A percentile compares a stretch with the other conserved stretches of the same genome.
Conservation (phyloP, 768 basidiomycete genomes). For the Calocybe cyanea region DNA sequence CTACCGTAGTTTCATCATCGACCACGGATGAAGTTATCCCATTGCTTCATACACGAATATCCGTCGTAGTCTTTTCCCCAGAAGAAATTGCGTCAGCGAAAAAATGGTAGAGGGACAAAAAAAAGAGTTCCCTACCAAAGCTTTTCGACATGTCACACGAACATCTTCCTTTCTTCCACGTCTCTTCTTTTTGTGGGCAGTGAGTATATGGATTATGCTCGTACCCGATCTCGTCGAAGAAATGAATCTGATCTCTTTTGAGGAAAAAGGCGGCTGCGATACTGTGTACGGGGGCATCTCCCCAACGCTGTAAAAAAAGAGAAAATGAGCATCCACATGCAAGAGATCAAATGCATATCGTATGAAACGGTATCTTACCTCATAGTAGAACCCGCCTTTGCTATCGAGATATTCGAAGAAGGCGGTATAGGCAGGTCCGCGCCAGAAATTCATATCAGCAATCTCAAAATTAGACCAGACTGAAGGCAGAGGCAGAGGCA, state of each 20-base stretch:
- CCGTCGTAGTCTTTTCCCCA: conserved; percentile 41
- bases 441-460: conserved; percentile 64
- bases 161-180: conserved; percentile 55
- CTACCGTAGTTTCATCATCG: not conserved
- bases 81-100: not conserved
- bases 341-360: no score
- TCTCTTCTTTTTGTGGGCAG: conserved; percentile 46
- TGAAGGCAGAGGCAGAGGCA: no score
- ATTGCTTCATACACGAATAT: conserved; percentile 39
- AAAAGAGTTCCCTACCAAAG: conserved; percentile 43
- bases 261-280: conserved; percentile 77
- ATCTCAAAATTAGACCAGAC: conserved; percentile 78
- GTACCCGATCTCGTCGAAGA: conserved; percentile 83
- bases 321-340: conserved; percentile 36
- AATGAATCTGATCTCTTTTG: conserved; percentile 68
- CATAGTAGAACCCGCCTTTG: conserved; percentile 68
- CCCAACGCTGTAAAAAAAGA: conserved; percentile 64
- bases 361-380: no score
- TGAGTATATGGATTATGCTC: conserved; percentile 74
- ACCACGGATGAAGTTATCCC: conserved; percentile 28
- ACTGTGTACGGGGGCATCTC: conserved; percentile 84
- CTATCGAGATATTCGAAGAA: conserved; percentile 68
- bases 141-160: conserved; percentile 56
- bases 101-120: not conserved
- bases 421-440: conserved; percentile 54